Evolutionary conservation across 225 moss, liverwort and hornwort species (phyloP).

Genomic region (Rhytidiadelphus loreus): DNA sequence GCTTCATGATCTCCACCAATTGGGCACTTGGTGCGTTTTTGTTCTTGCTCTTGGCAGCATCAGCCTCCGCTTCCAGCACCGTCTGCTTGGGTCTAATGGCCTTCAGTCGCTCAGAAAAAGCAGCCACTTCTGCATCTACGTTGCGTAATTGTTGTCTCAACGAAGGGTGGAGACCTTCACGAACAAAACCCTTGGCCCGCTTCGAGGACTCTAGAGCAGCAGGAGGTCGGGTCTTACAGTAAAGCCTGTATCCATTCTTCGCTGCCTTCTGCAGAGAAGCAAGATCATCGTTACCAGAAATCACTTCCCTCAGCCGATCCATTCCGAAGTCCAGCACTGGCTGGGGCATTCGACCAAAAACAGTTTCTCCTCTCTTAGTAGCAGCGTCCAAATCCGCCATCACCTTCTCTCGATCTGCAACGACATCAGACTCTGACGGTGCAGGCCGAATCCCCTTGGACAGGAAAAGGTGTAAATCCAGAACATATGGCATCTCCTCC

Average conservation of each 20-base stretch:
- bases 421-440: conserved; percentile 62
- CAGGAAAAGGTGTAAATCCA: conserved; percentile 80
- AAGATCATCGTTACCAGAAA: conserved; percentile 53
- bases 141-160: conserved; percentile 47
- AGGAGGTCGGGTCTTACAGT: conserved; percentile 72
- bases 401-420: conserved; percentile 38
- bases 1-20: conserved; percentile 87
- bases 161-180: conserved; percentile 81
- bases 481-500: conserved; percentile 87
- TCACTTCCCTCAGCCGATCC: conserved; percentile 76
- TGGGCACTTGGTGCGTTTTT: conserved; percentile 56
- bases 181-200: conserved; percentile 65
- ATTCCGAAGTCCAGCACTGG: conserved; percentile 66
- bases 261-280: conserved; percentile 63
- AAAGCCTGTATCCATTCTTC: conserved; percentile 74
- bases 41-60: conserved; percentile 66
- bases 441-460: conserved; percentile 82
- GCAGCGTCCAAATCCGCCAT: conserved; percentile 50
- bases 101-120: conserved; percentile 81
- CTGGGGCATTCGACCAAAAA: conserved; percentile 90
- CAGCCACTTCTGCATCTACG: conserved; percentile 80
- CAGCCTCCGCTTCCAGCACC: conserved; percentile 81
- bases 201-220: conserved; percentile 76
- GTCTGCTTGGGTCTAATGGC: conserved; percentile 86
- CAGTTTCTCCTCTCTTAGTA: conserved; percentile 51